Conservation (phyloP, 768 basidiomycete genomes). For the Boletus rubroflammeus region DNA sequence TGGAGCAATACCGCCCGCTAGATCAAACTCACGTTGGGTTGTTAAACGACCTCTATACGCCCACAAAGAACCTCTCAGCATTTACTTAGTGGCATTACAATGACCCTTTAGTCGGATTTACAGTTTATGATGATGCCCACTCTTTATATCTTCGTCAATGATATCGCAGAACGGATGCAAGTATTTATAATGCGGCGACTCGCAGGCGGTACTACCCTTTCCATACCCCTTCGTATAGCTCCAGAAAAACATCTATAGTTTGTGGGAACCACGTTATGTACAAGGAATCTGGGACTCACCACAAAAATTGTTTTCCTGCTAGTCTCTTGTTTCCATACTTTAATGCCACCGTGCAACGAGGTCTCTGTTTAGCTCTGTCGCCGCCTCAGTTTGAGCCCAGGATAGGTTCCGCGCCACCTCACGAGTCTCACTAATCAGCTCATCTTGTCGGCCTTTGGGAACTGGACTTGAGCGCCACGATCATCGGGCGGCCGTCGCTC, state of each 20-base stretch:
- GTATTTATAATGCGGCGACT: not conserved
- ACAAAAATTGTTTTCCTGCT: too few relatives aligned
- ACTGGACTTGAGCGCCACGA: too few relatives aligned
- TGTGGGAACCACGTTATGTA: too few relatives aligned
- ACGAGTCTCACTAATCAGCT: too few relatives aligned
- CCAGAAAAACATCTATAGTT: not conserved
- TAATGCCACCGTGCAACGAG: too few relatives aligned
- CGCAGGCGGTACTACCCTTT: not conserved
- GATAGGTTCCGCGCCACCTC: too few relatives aligned
- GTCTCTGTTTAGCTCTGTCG: too few relatives aligned
- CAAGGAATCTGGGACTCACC: too few relatives aligned
- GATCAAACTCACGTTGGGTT: not conserved
- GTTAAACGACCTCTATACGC: not conserved
- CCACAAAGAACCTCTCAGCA: not conserved
- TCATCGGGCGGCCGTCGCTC: too few relatives aligned
- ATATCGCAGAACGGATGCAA: not conserved
- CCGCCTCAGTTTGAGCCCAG: too few relatives aligned
- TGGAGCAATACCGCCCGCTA: not conserved
- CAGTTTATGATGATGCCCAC: not conserved
- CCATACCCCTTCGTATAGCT: not conserved
- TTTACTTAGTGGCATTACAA: not conserved
- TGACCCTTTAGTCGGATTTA: constrained; percentile 3
- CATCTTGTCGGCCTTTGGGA: too few relatives aligned
- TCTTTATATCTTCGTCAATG: not conserved
- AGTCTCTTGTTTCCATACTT: too few relatives aligned